Base-by-base conservation (phyloP, 2,329 filamentous ascomycete genomes). In the Aureobasidium musti region DNA sequence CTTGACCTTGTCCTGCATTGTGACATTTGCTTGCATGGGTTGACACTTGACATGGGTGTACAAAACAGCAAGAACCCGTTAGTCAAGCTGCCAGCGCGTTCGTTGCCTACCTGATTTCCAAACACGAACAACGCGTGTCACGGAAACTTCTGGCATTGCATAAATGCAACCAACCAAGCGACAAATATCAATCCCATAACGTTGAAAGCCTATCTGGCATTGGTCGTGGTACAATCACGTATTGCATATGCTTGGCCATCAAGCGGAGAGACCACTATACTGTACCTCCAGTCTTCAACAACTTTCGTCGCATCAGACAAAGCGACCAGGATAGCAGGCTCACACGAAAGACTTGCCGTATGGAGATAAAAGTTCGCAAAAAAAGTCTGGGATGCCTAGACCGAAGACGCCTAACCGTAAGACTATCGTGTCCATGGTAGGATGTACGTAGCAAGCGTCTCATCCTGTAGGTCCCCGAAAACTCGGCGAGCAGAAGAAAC, bases 11-110 rank as follows among this genome's bases (percentile, higher is more conserved):
- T 21, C 39, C 30, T 63, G 45, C 19, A 63, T 21, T 5, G 17
- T 63, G 33, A 52, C 45, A 33, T 52, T 47, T 19, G 45, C 23
- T 39, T 52, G 45, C 45, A 63, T 41, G 30, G 7, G 4, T 30
- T 63, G 59, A 63, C 59, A 63, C 35, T 63, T 63, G 59, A 63
- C 59, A 63, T 11, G 59, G 59, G 59, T 35, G 59, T 30, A 52
- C 59, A 63, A 37, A 28, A 21, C 43, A 19, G 59, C 59, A 52
- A 63, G 45, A 63, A 63, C 33, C 59, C 59, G 59, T 50, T 19
- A 28, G 45, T 52, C 23, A 28, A 50, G 19, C 17, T 50, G 43
- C 45, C 43, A 28, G 59, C 45, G 59, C 59, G 43, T 63, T 63
- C 28, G 59, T 50, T 63, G 35, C 41, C 19, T 21, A 61, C 57